Base-by-base conservation (phyloP, 2,329 filamentous ascomycete genomes). In the Aschersonia sp. region DNA sequence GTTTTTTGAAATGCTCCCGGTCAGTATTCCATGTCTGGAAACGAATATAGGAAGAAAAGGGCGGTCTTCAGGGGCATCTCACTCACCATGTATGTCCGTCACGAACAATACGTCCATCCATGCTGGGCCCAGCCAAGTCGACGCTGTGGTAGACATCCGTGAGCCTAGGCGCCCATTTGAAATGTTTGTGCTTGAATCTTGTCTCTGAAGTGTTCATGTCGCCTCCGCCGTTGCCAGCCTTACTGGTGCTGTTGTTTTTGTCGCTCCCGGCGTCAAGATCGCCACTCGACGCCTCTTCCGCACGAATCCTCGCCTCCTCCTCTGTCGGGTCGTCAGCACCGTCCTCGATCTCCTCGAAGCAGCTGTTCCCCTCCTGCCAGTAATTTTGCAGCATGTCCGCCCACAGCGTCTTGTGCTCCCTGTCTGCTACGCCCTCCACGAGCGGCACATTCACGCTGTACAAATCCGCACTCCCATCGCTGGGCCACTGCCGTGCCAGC, bases 161-260 rank as follows among this genome's bases (percentile, higher is more conserved):
- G 64, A 97, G 92, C 52, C 78, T 79, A 2, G 90, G 92, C 44
- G 85, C 80, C 92, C 92, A 97, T 66, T 90, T 94, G 72, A 95
- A 97, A 65, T 94, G 85, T 62, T 85, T 87, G 64, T 94, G 87
- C 48, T 71, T 75, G 61, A 87, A 81, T 32, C 73, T 67, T 4
- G 35, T 9, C 35, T 37, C 5, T 37, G 35, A 22, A 22, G 22
- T 22, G 22, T 2, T 2, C 22, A 22, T 22, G 22, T 22, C 22
- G 22, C 22, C 22, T 22, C 22, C 22, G 22, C 22, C 22, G 22
- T 22, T 22, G 22, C 22, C 22, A 22, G 22, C 22, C 22, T 22
- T 22, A 22, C 4, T 22, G 22, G 22, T 3, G 22, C 22, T 22
- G 22, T 22, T 22, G 22, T 22, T 22, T 22, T 22, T 37, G 8